Base-by-base conservation (phyloP, 495 filamentous ascomycete genomes). In the Massariosphaeria phaeospora region DNA sequence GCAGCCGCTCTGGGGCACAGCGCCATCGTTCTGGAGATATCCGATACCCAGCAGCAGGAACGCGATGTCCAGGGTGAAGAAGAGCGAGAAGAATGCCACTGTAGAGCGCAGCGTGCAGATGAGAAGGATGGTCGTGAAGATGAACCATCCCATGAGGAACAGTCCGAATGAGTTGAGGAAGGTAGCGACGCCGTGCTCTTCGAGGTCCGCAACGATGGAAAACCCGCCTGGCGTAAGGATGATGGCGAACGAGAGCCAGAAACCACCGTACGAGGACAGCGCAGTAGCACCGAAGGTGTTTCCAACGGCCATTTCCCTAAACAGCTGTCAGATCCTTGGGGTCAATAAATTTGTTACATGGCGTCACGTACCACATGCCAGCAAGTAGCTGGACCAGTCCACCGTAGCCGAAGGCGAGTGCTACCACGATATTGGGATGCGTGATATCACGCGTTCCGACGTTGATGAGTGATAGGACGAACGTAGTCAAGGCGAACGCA, bases 281-380 rank as follows among this genome's bases (percentile, higher is more conserved):
- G 93, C 93, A 46, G 91, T 97, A 49, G 91, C 93, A 83, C 89
- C 93, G 57, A 98, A 98, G 35, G 93, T 96, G 81, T 76, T 96
- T 56, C 91, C 93, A 8, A 94, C 82, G 50, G 91, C 93, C 89
- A 96, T 95, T 80, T 96, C 93, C 93, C 90, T 96, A 59, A 5
- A 7, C 23, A 0, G 4, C 11, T 30, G 29, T 59, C 15, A 59
- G 46, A n/a, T n/a, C n/a, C 27, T 55, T 24, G 10, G 13, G 33
- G 7, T 36, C 17, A 1, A 20, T 21, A 7, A 3, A 34, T 17
- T 6, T 8, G 33, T 17, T 34, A 15, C 11, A 18, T 11, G 23
- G 13, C 31, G 7, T 41, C 24, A 88, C 89, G 70, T 80, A 95
- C 90, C 93, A 96, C 91, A 97, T 96, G 79, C 91, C 93, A 61